Evolutionary conservation across 208 protist species (phyloP), one percentile per base, ranked within the genome.

Genomic region (Crithidia expoeki): DNA sequence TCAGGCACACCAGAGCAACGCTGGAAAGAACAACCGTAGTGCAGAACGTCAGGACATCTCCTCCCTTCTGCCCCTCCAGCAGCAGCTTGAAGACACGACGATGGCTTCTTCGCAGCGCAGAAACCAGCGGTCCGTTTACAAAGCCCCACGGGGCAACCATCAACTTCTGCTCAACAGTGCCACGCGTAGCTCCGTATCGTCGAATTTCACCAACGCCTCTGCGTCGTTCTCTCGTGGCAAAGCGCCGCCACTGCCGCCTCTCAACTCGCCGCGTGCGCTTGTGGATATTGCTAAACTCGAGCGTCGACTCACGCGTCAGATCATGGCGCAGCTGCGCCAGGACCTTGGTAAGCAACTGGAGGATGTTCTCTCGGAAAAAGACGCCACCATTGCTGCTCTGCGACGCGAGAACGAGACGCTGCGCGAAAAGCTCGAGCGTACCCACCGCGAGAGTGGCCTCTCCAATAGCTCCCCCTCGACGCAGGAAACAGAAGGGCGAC

Each of bases 391-490:
- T 34, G 67, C 57, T 4, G 56, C 55, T 40, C 83, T 92, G 44
- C 63, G 67, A 17, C 25, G 59, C 12, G 86, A 92, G 61, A 94
- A 90, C 33, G 65, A 40, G 4, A 21, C 61, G 50, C 67, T 94
- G 36, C 59, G 65, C 19, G 47, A 59, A 21, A 55, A n/a, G 7
- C 55, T 76, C n/a, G 46, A 65, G 4, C 56, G 21, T 7, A n/a
- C 60, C 32, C 52, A 34, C 30, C 44, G 42, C 6, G 53, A 56
- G 9, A 28, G 19, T 9, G 38, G 23, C 19, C 30, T 5, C 30
- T 19, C 17, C 30, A 33, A 19, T 10, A 14, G 62, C 55, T 42
- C 38, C 2, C 30, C 44, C 4, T 65, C 59, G 23, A 33, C 21
- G 28, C 33, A 27, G 1, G 55, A 65, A 25, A 33, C 28, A n/a